Evolutionary conservation across 441 rosid species (phyloP), one percentile per base, ranked within the genome.

Genomic region (Lepidium campestre): DNA sequence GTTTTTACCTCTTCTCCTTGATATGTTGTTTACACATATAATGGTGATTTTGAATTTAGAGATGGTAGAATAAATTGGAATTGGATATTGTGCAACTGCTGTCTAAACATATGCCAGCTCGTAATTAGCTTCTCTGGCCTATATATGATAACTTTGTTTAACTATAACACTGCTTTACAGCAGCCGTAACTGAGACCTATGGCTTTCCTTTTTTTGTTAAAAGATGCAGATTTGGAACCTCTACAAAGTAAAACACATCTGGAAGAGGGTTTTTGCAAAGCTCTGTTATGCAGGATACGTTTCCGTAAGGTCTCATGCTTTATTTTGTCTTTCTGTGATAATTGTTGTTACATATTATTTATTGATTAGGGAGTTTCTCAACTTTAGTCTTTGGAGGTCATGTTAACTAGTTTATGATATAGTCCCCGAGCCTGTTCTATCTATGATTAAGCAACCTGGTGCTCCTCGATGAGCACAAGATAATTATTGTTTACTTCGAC

Each of bases 271-370:
- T 89, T 82, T 70, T 91, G 98, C 88, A 90, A 84, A 83, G 91
- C 97, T 61, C 74, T 94, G 60, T 78, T 89, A 72, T 91, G 96
- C 79, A 91, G 99, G 81, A 76, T 91, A 84, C 93, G 97, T 76
- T 94, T 94, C 83, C 98, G 98, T 89, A 91, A 94, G 99, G 99
- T 94, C 90, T 90, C 82, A 72, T 78, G 83, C 88, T 81, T 73
- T 83, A 73, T 86, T 75, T n/a, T n/a, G n/a, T n/a, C n/a, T n/a
- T n/a, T n/a, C n/a, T n/a, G n/a, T n/a, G n/a, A n/a, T n/a, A n/a
- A n/a, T n/a, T n/a, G n/a, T n/a, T n/a, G n/a, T n/a, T n/a, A n/a
- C n/a, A n/a, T n/a, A n/a, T n/a, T n/a, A n/a, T n/a, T n/a, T n/a
- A n/a, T n/a, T n/a, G n/a, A n/a, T n/a, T n/a, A n/a, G n/a, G n/a